Conservation (phyloP, 805 yeast genomes). For the Saturnispora diversa region DNA sequence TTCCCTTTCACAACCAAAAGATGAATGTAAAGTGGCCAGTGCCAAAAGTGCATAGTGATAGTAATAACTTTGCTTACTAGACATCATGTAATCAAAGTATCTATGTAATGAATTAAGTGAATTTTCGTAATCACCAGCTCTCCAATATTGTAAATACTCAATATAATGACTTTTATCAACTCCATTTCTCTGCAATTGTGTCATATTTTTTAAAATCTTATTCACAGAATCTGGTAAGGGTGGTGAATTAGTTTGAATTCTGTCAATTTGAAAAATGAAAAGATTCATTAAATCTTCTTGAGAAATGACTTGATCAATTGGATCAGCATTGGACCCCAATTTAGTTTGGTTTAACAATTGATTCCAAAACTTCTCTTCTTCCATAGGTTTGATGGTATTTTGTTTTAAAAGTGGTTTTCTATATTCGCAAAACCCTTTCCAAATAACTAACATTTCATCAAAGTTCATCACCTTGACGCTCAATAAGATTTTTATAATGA, state of each 20-base stretch:
- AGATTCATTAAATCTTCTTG: slow-evolving; percentile 43
- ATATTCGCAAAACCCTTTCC: slow-evolving; percentile 34
- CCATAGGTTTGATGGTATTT: too few relatives aligned
- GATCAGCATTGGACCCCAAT: neutral
- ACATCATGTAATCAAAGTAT: slow-evolving; percentile 69
- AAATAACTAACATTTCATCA: slow-evolving; percentile 37
- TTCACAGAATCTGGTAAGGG: slow-evolving; percentile 39
- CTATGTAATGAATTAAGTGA: slow-evolving; percentile 50
- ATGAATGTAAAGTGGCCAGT: slow-evolving; percentile 62
- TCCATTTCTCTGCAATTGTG: slow-evolving; percentile 36
- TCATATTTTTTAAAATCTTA: slow-evolving; percentile 37
- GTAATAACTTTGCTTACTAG: slow-evolving; percentile 51
- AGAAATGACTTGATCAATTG: slow-evolving; percentile 23
- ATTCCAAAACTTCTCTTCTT: slow-evolving; percentile 12
- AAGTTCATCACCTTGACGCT: slow-evolving; percentile 39
- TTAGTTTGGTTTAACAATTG: neutral
- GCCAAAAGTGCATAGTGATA: slow-evolving; percentile 74
- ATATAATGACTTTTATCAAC: slow-evolving; percentile 48
- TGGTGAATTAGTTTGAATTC: slow-evolving; percentile 45
- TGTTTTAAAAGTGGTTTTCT: slow-evolving; percentile 26
- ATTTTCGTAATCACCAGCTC: slow-evolving; percentile 52
- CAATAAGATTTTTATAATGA: slow-evolving; percentile 33
- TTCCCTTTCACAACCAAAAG: slow-evolving; percentile 55
- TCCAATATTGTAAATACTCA: slow-evolving; percentile 50
- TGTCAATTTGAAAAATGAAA: slow-evolving; percentile 44